Percentiles rank a stretch among this genome's conserved stretches.
phyloP scores from a whole-genome alignment of 441 rosid species.

The Jatropha podagrica region DNA sequence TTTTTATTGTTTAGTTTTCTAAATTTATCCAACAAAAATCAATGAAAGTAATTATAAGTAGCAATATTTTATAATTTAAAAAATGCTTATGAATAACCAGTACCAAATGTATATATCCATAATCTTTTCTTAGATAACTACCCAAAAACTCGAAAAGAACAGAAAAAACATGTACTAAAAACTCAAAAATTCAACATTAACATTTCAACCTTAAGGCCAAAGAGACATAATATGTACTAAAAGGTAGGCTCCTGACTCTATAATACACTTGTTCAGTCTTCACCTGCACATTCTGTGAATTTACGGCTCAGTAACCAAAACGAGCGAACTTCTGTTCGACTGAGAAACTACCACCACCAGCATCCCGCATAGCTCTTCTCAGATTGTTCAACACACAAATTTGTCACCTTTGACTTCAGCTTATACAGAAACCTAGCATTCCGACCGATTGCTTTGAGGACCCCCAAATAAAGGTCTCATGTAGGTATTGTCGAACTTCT shows the following conservation, averaged over 20 bases:
- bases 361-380: not conserved
- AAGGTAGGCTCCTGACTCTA: not conserved
- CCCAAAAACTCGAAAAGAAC: no score
- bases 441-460: conserved; percentile 36
- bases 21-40: no score
- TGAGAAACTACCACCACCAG: not conserved
- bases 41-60: no score
- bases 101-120: no score
- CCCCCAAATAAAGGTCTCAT: conserved; percentile 95
- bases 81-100: no score
- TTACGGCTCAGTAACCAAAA: not conserved
- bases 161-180: no score
- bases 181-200: no score
- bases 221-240: not conserved
- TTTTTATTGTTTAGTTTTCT: no score
- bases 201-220: no score
- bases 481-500: conserved; percentile 69
- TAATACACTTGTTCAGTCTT: not conserved
- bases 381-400: not conserved
- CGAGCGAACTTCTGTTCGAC: not conserved
- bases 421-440: conserved; percentile 34
- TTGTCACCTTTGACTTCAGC: not conserved
- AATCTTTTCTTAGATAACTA: no score
- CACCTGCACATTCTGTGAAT: not conserved
- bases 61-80: no score